phyloP scores from a whole-genome alignment of 495 filamentous ascomycete genomes.

The Aspergillus asperescens region DNA sequence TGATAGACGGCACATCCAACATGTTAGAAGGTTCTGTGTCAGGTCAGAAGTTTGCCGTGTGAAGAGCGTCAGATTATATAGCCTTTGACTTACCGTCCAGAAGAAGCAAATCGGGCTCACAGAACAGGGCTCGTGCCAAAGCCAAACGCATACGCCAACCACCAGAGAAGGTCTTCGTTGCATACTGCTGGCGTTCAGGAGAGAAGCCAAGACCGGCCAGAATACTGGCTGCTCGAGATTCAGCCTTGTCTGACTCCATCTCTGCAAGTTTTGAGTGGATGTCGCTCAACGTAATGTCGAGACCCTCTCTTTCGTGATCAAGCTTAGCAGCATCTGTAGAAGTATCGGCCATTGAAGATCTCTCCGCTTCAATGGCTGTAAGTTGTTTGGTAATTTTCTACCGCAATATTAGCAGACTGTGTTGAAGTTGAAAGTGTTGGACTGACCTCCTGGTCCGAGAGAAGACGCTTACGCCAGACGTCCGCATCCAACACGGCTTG shows the following conservation, averaged over 20 bases:
- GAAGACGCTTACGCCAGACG: slow-evolving; percentile 95
- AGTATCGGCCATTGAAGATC: slow-evolving; percentile 76
- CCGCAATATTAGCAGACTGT: not conserved
- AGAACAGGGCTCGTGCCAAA: slow-evolving; percentile 91
- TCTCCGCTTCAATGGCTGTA: slow-evolving; percentile 70
- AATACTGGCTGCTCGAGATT: slow-evolving; percentile 90
- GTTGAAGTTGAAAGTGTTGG: slow-evolving; percentile 2
- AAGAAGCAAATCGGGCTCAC: slow-evolving; percentile 92
- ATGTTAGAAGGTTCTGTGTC: slow-evolving; percentile 92
- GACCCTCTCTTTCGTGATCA: slow-evolving; percentile 80
- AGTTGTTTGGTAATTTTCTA: slow-evolving; percentile 82
- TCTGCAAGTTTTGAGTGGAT: slow-evolving; percentile 89
- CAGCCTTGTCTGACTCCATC: slow-evolving; percentile 99
- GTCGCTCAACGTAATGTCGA: slow-evolving; percentile 83
- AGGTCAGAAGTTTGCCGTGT: slow-evolving; percentile 19
- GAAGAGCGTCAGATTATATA: not conserved
- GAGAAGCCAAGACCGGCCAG: slow-evolving; percentile 97
- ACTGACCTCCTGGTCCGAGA: slow-evolving; percentile 80
- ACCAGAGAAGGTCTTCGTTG: slow-evolving; percentile 97
- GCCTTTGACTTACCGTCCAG: slow-evolving; percentile 59
- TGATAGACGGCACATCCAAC: slow-evolving; percentile 99
- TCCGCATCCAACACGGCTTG: slow-evolving; percentile 97
- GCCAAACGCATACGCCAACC: slow-evolving; percentile 99
- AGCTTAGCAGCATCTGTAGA: slow-evolving; percentile 77
- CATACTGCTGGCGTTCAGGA: slow-evolving; percentile 80